Evolutionary conservation across 176 grass and related monocot genomes (phyloP).

Genomic region (Tillandsia fasciculata): DNA sequence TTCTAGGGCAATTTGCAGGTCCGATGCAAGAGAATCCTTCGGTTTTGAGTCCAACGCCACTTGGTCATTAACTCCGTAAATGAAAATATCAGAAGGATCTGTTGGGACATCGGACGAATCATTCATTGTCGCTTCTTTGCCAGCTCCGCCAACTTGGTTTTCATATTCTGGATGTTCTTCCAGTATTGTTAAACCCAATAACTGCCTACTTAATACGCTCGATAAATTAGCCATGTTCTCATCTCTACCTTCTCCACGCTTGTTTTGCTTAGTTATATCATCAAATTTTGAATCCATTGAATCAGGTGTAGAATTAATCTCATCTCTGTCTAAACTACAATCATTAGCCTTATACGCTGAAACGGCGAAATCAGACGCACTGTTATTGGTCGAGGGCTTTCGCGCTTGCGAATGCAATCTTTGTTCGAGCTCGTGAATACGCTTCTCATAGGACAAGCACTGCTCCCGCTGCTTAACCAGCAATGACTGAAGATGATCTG

Average conservation of each 20-base stretch:
- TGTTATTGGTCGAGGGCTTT: conserved; percentile 48
- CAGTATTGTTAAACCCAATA: conserved; percentile 43
- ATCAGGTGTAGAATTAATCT: conserved; percentile 65
- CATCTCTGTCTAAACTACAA: conserved; percentile 52
- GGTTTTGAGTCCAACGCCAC: conserved; percentile 36
- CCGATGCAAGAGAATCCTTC: conserved; percentile 37
- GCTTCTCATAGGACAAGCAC: conserved; percentile 66
- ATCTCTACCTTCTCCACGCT: conserved; percentile 79
- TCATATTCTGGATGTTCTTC: conserved; percentile 48
- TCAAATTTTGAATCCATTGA: conserved; percentile 25
- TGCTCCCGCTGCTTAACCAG: conserved; percentile 53
- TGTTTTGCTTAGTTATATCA: conserved; percentile 33
- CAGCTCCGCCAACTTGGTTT: conserved; percentile 37
- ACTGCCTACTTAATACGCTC: conserved; percentile 54
- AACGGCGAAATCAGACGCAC: conserved; percentile 38
- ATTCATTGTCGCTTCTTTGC: conserved; percentile 38
- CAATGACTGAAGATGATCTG: conserved; percentile 57
- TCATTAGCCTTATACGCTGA: conserved; percentile 47
- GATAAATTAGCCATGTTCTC: conserved; percentile 93
- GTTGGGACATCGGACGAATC: conserved; percentile 32
- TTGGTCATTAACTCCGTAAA: conserved; percentile 29
- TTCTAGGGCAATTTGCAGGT: conserved; percentile 49
- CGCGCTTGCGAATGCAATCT: conserved; percentile 60
- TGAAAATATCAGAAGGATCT: conserved; percentile 37
- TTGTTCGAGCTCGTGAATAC: conserved; percentile 82